These are phyloP conservation scores for Picea sitchensis DNA, from an alignment of 75 land plant species.

Conservation along the genomic window DNA sequence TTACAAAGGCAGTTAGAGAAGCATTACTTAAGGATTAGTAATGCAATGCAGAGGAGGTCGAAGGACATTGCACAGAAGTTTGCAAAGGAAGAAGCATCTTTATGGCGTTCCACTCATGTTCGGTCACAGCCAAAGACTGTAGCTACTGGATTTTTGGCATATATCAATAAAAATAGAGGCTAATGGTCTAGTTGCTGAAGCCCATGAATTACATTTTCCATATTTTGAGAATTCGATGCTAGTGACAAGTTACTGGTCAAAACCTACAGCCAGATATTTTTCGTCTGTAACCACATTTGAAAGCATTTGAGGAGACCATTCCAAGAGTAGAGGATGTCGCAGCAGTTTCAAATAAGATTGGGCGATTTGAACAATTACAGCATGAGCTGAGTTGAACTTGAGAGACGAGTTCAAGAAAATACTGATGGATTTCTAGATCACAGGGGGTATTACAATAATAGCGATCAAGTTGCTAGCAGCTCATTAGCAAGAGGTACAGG, in stretches of 20 bases:
- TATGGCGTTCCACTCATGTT: slow-evolving; percentile 80
- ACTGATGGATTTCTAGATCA: too few relatives aligned
- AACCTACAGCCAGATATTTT: not conserved
- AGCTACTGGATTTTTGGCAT: slow-evolving; percentile 50
- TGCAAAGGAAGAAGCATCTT: slow-evolving; percentile 51
- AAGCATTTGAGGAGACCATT: too few relatives aligned
- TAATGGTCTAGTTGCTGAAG: not conserved
- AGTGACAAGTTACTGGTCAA: not conserved
- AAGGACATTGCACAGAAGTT: slow-evolving; percentile 53
- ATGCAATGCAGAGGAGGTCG: slow-evolving; percentile 78
- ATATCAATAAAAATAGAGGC: slow-evolving; percentile 45
- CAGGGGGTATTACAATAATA: too few relatives aligned
- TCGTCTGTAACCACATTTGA: too few relatives aligned
- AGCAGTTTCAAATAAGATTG: too few relatives aligned
- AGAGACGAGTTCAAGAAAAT: too few relatives aligned
- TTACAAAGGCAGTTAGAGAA: slow-evolving; percentile 70
- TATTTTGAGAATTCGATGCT: not conserved
- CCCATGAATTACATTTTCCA: not conserved
- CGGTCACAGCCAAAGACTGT: slow-evolving; percentile 49
- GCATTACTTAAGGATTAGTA: slow-evolving; percentile 35
- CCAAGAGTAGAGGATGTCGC: too few relatives aligned
- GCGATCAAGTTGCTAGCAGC: too few relatives aligned
- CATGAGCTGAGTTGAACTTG: too few relatives aligned
- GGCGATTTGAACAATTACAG: too few relatives aligned
- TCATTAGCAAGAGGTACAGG: too few relatives aligned